A percentile compares a stretch with the other conserved stretches of the same genome.
Conservation (phyloP, 2,329 filamentous ascomycete species). For the Alternaria sp. region DNA sequence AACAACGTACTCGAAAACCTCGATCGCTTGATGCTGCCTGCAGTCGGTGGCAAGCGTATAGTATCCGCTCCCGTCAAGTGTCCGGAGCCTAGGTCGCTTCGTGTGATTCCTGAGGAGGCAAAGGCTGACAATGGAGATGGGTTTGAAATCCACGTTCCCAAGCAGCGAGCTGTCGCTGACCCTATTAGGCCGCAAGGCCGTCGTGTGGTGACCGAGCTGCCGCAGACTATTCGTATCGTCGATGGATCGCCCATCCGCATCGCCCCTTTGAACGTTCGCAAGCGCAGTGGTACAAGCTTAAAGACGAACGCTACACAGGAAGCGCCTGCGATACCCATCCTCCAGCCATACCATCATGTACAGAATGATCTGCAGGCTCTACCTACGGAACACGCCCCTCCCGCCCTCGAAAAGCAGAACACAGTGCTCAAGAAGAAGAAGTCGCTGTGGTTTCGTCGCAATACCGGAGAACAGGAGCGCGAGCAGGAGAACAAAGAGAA, state of each 20-base stretch:
- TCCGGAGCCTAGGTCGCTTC: slow-evolving; percentile 51
- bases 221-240: slow-evolving; percentile 66
- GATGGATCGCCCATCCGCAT: slow-evolving; percentile 61
- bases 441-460: slow-evolving; percentile 57
- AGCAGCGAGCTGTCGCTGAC: slow-evolving; percentile 56
- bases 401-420: slow-evolving; percentile 35
- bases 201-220: slow-evolving; percentile 38
- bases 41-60: slow-evolving; percentile 50
- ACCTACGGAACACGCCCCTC: slow-evolving; percentile 19
- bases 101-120: slow-evolving; percentile 63
- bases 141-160: slow-evolving; percentile 37
- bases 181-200: slow-evolving; percentile 47
- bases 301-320: slow-evolving; percentile 32
- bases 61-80: slow-evolving; percentile 56
- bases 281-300: slow-evolving; percentile 53
- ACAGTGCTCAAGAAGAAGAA: slow-evolving; percentile 54
- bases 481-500: slow-evolving; percentile 38
- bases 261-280: slow-evolving; percentile 65
- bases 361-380: slow-evolving; percentile 33
- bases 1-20: slow-evolving; percentile 69
- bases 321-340: slow-evolving; percentile 20
- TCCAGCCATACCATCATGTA: slow-evolving; percentile 31
- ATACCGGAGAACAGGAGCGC: slow-evolving; percentile 43
- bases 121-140: slow-evolving; percentile 48
- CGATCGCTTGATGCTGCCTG: slow-evolving; percentile 64